Evolutionary conservation across 371 early-diverging fungal species (phyloP).

Genomic region (Thermomucor indicae-seudaticae): DNA sequence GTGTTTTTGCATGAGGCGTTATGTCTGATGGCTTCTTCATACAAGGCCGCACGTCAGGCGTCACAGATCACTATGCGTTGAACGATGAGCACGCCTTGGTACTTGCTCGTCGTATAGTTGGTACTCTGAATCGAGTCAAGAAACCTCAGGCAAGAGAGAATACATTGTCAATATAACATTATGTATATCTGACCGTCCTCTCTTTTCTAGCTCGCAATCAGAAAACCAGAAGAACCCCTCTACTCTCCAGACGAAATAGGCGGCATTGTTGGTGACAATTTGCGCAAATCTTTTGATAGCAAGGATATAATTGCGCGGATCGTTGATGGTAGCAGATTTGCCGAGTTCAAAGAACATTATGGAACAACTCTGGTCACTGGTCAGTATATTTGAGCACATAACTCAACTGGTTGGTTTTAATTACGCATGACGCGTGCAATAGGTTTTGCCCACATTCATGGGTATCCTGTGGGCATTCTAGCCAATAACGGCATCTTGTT

Average conservation of each 20-base stretch:
- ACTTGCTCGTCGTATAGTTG: constrained; percentile 83
- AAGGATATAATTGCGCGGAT: constrained; percentile 94
- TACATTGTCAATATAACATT: too few species aligned
- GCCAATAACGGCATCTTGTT: constrained; percentile 98
- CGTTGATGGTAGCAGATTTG: constrained; percentile 92
- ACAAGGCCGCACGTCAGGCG: constrained; percentile 78
- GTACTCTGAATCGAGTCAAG: constrained; percentile 81
- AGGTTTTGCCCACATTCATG: constrained; percentile 93
- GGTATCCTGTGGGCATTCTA: constrained; percentile 94
- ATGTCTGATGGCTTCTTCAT: constrained; percentile 2
- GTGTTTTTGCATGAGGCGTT: too few species aligned
- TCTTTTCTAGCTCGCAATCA: constrained; percentile 37
- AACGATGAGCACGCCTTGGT: constrained; percentile 92
- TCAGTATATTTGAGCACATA: constrained; percentile 17
- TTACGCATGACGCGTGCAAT: too few species aligned
- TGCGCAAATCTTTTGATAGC: constrained; percentile 89
- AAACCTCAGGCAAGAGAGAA: constrained; percentile 37
- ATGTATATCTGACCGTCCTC: background rate
- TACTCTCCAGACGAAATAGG: constrained; percentile 85
- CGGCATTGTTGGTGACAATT: constrained; percentile 94
- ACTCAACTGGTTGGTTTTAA: too few species aligned
- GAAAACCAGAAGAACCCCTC: constrained; percentile 74
- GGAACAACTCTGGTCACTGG: constrained; percentile 92
- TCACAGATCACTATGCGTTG: constrained; percentile 93
- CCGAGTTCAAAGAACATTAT: constrained; percentile 95